Evolutionary conservation across 441 rosid genomes (phyloP), one percentile per base, ranked within the genome.

Genomic region (Croton laevigatus): DNA sequence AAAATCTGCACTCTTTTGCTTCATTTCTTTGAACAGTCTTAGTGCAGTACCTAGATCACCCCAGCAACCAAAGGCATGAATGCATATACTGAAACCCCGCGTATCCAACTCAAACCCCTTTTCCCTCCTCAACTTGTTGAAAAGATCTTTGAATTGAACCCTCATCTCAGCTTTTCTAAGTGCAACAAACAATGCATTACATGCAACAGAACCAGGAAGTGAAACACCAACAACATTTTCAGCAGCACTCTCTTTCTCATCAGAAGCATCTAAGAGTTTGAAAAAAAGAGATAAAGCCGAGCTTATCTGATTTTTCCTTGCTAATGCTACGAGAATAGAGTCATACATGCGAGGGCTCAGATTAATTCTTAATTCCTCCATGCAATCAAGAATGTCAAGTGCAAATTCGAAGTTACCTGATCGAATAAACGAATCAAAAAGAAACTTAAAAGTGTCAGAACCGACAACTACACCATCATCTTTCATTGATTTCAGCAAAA

Each of bases 41-140:
- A 94, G 82, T 37, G 90, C 86, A 71, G 83, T 45, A 51, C 70
- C 82, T 70, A 88, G 74, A 76, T 94, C 95, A 51, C 89, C 97
- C 97, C 94, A 91, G 62, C 87, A 83, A 44, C 98, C 98, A 73
- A 90, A 88, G 3, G 88, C 92, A 66, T 89, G 88, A 62, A 94
- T 90, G 69, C 97, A 90, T 61, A 94, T 85, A 71, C 89, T 94
- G 69, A 86, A 88, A 66, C 97, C 87, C 80, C 81, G 82, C 8
- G 83, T 77, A 74, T 91, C 90, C 54, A 91, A 82, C 73, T 80
- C 85, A 68, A 85, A 90, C 36, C 81, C 84, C 42, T 55, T 70
- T 66, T 68, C 67, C 5, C 27, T 78, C 69, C 88, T 89, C 71
- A 89, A 57, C 79, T 70, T 84, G 57, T 81, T 80, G 48, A 81